Evolutionary conservation across 2,329 filamentous ascomycete species (phyloP).

Genomic region (Penicillium frequentans): DNA sequence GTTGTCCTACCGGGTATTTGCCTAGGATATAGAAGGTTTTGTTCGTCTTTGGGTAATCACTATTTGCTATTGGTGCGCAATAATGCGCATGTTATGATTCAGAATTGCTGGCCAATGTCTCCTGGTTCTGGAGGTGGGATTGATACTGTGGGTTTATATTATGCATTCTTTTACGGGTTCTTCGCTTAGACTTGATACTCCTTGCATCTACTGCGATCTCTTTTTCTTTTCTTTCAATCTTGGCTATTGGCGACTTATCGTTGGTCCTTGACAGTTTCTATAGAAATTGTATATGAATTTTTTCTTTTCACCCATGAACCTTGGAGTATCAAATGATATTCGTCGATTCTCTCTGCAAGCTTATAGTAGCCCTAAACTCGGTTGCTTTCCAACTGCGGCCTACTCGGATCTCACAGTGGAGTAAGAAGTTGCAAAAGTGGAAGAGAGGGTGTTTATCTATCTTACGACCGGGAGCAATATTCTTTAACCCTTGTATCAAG

Average conservation of each 20-base stretch:
- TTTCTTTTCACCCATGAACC: not conserved
- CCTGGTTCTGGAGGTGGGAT: not conserved
- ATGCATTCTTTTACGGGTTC: constrained; percentile 2
- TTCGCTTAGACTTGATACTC: constrained; percentile 16
- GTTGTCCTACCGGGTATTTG: not conserved
- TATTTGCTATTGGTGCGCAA: not conserved
- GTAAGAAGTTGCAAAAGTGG: too few relatives aligned
- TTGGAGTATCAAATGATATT: too few relatives aligned
- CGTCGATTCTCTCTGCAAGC: too few relatives aligned
- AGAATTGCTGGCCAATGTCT: constrained; percentile 6
- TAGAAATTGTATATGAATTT: not conserved
- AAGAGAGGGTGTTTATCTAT: too few relatives aligned
- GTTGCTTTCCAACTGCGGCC: too few relatives aligned
- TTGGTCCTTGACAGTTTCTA: not conserved
- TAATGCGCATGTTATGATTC: constrained; percentile 3
- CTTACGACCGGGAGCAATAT: too few relatives aligned
- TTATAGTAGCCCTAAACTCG: too few relatives aligned
- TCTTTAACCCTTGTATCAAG: too few relatives aligned
- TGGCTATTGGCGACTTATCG: not conserved
- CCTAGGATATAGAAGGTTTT: not conserved
- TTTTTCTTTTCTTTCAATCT: not conserved
- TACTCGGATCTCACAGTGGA: too few relatives aligned
- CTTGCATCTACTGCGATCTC: constrained; percentile 1
- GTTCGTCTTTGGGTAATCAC: not conserved
- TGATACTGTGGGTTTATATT: not conserved